Percentiles rank a stretch among this genome's conserved stretches.
phyloP scores from a whole-genome alignment of 148 eudicot species.

The Mesembryanthemum crystallinum region DNA sequence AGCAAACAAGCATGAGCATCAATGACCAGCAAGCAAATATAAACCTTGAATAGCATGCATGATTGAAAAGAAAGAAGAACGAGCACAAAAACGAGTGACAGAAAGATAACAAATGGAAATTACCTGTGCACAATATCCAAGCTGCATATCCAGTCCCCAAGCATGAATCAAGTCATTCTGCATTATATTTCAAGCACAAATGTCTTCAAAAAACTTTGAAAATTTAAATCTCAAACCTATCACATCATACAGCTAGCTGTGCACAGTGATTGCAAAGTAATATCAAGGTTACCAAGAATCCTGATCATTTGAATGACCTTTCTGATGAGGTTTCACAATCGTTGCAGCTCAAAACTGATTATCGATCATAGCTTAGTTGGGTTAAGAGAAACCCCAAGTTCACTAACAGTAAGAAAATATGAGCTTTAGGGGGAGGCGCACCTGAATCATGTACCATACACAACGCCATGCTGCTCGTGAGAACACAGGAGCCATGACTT shows the following conservation, averaged over 20 bases:
- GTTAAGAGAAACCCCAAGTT: background rate
- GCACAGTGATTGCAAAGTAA: too few relatives aligned
- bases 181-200: slow-evolving; percentile 8
- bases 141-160: slow-evolving; percentile 90
- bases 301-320: too few relatives aligned
- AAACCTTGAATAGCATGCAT: background rate
- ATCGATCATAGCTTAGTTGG: background rate
- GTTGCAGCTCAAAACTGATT: background rate
- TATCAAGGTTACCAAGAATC: too few relatives aligned
- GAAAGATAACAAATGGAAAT: slow-evolving; percentile 5
- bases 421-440: slow-evolving; percentile 11
- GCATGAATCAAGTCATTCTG: slow-evolving; percentile 96
- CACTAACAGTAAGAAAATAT: background rate
- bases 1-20: background rate
- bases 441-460: slow-evolving; percentile 95
- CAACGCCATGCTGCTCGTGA: slow-evolving; percentile 92
- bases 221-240: too few relatives aligned
- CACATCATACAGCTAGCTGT: too few relatives aligned
- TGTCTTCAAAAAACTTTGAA: too few relatives aligned
- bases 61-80: background rate
- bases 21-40: background rate
- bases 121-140: slow-evolving; percentile 98
- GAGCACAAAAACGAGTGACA: background rate
- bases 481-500: slow-evolving; percentile 98
- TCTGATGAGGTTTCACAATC: background rate